Evolutionary conservation across 768 basidiomycete genomes (phyloP).

Genomic region (Crucibulum laeve): DNA sequence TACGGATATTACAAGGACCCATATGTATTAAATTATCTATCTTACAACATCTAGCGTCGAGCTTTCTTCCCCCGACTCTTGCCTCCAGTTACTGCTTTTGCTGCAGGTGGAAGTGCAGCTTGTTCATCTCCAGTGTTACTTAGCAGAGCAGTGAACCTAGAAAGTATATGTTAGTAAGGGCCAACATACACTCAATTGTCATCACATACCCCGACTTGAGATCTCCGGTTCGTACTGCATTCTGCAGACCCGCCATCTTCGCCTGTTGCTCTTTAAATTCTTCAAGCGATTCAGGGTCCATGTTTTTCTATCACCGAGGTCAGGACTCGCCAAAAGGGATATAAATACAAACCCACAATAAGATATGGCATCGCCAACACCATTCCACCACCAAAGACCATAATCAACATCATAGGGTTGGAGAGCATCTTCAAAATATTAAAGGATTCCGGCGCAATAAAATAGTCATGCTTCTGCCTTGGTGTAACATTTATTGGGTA

Average conservation of each 20-base stretch:
- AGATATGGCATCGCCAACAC: constrained; percentile 73
- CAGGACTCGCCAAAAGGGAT: constrained; percentile 6
- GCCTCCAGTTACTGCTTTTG: constrained; percentile 2
- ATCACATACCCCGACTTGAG: constrained; percentile 47
- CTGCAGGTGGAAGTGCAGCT: background rate
- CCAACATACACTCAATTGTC: background rate
- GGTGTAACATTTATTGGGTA: constrained; percentile 60
- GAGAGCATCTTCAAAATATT: constrained; percentile 72
- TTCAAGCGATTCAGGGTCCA: constrained; percentile 67
- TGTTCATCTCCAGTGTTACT: background rate
- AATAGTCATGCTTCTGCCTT: constrained; percentile 57
- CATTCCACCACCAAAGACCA: constrained; percentile 62
- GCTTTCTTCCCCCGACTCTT: background rate
- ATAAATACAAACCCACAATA: constrained; percentile 41
- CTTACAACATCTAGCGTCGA: background rate
- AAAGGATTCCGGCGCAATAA: constrained; percentile 68
- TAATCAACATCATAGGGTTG: constrained; percentile 83
- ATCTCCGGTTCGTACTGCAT: constrained; percentile 54
- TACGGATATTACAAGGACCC: too few relatives aligned
- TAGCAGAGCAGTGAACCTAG: constrained; percentile 16
- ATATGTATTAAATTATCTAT: too few relatives aligned
- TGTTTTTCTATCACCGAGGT: constrained; percentile 50
- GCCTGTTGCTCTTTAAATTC: constrained; percentile 62
- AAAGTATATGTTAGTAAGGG: background rate
- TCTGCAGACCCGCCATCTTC: constrained; percentile 50